These are phyloP conservation scores for Suillus lakei DNA, from an alignment of 768 basidiomycete genomes.

Conservation along the genomic window DNA sequence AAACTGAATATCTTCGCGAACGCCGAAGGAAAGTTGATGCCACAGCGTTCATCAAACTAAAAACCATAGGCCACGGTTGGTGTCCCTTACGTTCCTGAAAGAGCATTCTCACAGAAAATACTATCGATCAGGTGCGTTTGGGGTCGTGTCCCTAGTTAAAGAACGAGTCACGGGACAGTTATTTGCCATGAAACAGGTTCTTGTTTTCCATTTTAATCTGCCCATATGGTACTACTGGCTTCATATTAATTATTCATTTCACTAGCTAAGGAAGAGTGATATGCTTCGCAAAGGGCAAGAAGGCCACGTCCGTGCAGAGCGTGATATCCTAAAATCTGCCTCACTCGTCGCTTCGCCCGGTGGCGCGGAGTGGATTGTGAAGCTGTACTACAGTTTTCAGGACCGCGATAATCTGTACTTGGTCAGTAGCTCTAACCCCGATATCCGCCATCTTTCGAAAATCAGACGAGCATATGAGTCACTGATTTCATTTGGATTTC, in stretches of 20 bases:
- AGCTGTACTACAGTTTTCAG: slow-evolving; percentile 91
- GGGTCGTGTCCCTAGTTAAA: slow-evolving; percentile 91
- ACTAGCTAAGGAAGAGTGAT: slow-evolving; percentile 82
- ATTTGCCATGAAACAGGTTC: slow-evolving; percentile 97
- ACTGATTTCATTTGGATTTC: slow-evolving; percentile 64
- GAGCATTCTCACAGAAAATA: slow-evolving; percentile 27
- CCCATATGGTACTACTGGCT: slow-evolving; percentile 18
- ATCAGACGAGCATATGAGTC: slow-evolving; percentile 32
- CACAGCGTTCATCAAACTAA: slow-evolving; percentile 85
- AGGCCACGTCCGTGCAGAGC: slow-evolving; percentile 95
- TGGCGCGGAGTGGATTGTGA: slow-evolving; percentile 92
- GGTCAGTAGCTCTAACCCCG: slow-evolving; percentile 56
- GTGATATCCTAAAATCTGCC: slow-evolving; percentile 91
- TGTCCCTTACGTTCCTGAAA: slow-evolving; percentile 30
- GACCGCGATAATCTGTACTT: slow-evolving; percentile 95
- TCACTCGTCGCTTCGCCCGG: slow-evolving; percentile 76
- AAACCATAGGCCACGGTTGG: slow-evolving; percentile 93
- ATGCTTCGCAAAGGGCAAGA: slow-evolving; percentile 98
- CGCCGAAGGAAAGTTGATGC: slow-evolving; percentile 81
- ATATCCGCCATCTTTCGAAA: slow-evolving; percentile 20
- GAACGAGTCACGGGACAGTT: slow-evolving; percentile 80
- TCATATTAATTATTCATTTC: slow-evolving; percentile 30
- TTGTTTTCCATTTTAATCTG: slow-evolving; percentile 29
- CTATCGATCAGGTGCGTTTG: slow-evolving; percentile 79
- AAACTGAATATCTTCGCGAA: slow-evolving; percentile 89